Percentiles rank a stretch among this genome's conserved stretches.
phyloP scores from a whole-genome alignment of 768 basidiomycete genomes.

The Krasilnikovozyma curviuscula region DNA sequence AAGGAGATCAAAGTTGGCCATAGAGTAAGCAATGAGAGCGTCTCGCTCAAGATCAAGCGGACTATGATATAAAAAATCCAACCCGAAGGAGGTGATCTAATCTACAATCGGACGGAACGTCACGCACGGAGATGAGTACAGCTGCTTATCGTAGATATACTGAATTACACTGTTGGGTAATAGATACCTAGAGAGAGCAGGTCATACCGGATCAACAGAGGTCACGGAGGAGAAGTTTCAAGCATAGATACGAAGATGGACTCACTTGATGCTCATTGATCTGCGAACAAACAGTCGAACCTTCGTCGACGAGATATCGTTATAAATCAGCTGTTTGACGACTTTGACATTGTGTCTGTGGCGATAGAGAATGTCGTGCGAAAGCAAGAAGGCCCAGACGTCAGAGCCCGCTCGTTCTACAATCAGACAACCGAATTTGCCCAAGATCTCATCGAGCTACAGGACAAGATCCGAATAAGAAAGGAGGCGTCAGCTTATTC shows the following conservation, averaged over 20 bases:
- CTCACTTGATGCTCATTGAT: constrained; percentile 32
- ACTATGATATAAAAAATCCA: no score
- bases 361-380: constrained; percentile 33
- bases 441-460: constrained; percentile 88
- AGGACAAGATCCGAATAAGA: constrained; percentile 1
- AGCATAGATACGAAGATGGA: background rate
- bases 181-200: constrained; percentile 70
- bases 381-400: constrained; percentile 37
- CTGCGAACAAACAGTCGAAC: constrained; percentile 35
- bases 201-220: constrained; percentile 32
- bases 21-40: no score
- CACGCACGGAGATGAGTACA: constrained; percentile 21
- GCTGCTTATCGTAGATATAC: constrained; percentile 70
- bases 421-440: constrained; percentile 82
- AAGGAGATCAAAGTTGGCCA: background rate
- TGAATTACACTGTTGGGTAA: constrained; percentile 77
- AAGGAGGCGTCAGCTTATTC: background rate
- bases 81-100: background rate
- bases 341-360: constrained; percentile 65
- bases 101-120: no score
- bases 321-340: constrained; percentile 84
- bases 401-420: constrained; percentile 88
- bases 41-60: no score
- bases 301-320: constrained; percentile 92
- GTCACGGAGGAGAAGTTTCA: background rate